phyloP scores from a whole-genome alignment of 2,329 filamentous ascomycete genomes.

The Didymella lethalis region DNA sequence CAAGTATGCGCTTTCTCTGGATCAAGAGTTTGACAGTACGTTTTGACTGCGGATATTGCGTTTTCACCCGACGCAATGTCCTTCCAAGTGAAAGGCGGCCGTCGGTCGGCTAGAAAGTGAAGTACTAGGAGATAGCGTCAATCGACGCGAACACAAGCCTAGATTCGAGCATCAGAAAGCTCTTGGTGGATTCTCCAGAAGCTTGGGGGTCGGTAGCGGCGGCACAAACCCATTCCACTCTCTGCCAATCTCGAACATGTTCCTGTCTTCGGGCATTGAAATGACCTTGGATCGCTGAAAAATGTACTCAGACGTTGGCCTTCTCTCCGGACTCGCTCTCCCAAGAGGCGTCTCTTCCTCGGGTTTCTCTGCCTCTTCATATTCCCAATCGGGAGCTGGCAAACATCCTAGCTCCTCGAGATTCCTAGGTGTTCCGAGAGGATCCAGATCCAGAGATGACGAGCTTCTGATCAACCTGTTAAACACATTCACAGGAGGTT shows the following conservation, averaged over 20 bases:
- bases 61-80: background rate
- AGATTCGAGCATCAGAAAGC: conserved; percentile 15
- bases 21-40: background rate
- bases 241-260: conserved; percentile 30
- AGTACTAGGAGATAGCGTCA: background rate
- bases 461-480: conserved; percentile 26
- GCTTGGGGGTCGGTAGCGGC: conserved; percentile 30
- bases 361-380: conserved; percentile 19
- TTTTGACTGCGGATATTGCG: background rate
- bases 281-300: conserved; percentile 42
- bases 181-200: conserved; percentile 18
- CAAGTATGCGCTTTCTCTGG: background rate
- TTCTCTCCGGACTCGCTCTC: conserved; percentile 22
- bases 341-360: conserved; percentile 24
- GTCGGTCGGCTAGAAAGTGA: too few species aligned
- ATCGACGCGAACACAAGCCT: too few species aligned
- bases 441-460: conserved; percentile 20
- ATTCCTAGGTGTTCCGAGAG: conserved; percentile 29
- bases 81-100: background rate
- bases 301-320: conserved; percentile 35
- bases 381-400: conserved; percentile 9
- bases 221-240: conserved; percentile 37
- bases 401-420: conserved; percentile 29
- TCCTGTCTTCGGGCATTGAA: conserved; percentile 34
- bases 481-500: conserved; percentile 35